Percentiles rank a stretch among this genome's conserved stretches.
phyloP scores from a whole-genome alignment of 2,329 filamentous ascomycete species.

The Fusarium albidum region DNA sequence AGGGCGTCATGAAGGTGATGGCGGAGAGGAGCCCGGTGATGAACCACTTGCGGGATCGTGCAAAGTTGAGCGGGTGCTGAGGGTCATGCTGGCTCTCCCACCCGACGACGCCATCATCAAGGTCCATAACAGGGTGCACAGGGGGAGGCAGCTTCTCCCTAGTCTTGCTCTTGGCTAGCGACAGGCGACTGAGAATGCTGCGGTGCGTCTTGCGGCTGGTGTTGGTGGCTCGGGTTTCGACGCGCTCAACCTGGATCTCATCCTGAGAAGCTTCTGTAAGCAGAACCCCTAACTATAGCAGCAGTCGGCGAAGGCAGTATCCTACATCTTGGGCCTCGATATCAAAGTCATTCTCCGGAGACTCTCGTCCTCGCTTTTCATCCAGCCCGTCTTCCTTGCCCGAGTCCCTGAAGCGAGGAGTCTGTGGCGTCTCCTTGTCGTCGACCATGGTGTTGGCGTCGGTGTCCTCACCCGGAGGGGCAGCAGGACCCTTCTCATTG shows the following conservation, averaged over 20 bases:
- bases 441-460: conserved; percentile 24
- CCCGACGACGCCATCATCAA: conserved; percentile 62
- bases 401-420: neutral
- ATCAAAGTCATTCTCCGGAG: conserved; percentile 28
- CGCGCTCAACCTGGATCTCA: conserved; percentile 24
- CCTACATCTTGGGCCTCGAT: conserved; percentile 36
- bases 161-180: conserved; percentile 35
- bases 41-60: conserved; percentile 63
- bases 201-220: conserved; percentile 33
- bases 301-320: neutral
- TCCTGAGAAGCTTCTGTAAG: conserved; percentile 6
- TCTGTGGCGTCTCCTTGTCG: conserved; percentile 9
- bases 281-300: neutral
- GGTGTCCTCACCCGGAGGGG: conserved; percentile 12
- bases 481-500: conserved; percentile 9
- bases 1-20: conserved; percentile 72
- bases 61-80: conserved; percentile 66
- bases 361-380: conserved; percentile 20
- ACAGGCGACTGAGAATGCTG: conserved; percentile 38
- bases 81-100: conserved; percentile 69
- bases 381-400: conserved; percentile 1
- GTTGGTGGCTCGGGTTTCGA: conserved; percentile 25
- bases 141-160: conserved; percentile 45
- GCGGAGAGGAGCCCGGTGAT: conserved; percentile 62
- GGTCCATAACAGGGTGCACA: conserved; percentile 57